A percentile compares a stretch with the other conserved stretches of the same genome.
Conservation (phyloP, 1,284 basidiomycete species). For the Ganoderma resinaceum region DNA sequence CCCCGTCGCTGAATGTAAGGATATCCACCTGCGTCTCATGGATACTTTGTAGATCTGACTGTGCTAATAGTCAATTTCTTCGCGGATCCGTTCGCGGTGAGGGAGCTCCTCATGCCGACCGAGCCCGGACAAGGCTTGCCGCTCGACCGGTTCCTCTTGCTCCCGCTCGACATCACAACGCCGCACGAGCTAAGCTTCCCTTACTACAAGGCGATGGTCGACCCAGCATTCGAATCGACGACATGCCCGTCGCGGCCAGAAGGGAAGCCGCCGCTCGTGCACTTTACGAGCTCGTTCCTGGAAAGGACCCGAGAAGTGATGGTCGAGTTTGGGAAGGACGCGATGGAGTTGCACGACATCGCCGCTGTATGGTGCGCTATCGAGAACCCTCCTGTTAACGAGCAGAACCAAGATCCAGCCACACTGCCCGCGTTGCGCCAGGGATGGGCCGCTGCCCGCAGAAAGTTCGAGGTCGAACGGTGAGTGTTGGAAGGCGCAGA, state of each 20-base stretch:
- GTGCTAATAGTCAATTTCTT: slow-evolving; percentile 83
- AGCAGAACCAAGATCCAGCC: slow-evolving; percentile 29
- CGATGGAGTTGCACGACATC: slow-evolving; percentile 87
- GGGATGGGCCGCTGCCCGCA: slow-evolving; percentile 61
- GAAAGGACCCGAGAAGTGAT: slow-evolving; percentile 77
- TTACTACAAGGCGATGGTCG: slow-evolving; percentile 60
- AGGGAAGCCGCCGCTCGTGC: slow-evolving; percentile 62
- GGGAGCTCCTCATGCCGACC: slow-evolving; percentile 59
- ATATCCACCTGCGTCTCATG: not conserved
- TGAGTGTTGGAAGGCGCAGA: slow-evolving; percentile 36
- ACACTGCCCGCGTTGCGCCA: slow-evolving; percentile 41
- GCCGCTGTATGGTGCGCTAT: slow-evolving; percentile 84
- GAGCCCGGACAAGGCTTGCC: slow-evolving; percentile 53
- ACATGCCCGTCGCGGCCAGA: slow-evolving; percentile 50
- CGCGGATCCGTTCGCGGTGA: slow-evolving; percentile 90
- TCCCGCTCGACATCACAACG: slow-evolving; percentile 85
- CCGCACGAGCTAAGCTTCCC: slow-evolving; percentile 81
- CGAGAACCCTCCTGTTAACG: slow-evolving; percentile 59
- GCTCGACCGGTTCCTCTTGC: slow-evolving; percentile 70
- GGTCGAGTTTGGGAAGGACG: slow-evolving; percentile 79
- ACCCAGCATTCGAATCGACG: slow-evolving; percentile 59
- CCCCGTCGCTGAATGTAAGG: slow-evolving; percentile 80
- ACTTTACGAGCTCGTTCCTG: slow-evolving; percentile 84
- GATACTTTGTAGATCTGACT: not conserved
- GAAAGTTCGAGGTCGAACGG: slow-evolving; percentile 76